phyloP scores from a whole-genome alignment of 2,329 filamentous ascomycete genomes.

The Penicillium sclerotigenum region DNA sequence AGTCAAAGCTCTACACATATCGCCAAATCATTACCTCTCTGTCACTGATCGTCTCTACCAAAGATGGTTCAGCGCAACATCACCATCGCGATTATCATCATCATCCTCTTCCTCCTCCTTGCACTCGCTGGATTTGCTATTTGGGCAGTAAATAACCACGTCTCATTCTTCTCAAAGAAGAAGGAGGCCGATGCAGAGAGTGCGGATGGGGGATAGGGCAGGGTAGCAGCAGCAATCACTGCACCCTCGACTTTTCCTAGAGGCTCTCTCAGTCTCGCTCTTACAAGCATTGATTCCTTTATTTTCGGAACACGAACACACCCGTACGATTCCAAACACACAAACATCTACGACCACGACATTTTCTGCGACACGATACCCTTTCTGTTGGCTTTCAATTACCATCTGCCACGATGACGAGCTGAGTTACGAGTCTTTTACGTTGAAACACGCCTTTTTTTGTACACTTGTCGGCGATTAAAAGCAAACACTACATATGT shows the following conservation, averaged over 20 bases:
- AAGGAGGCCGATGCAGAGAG: conserved; percentile 34
- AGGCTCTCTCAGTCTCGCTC: not conserved
- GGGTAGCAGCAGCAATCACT: not conserved
- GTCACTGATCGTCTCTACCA: conserved; percentile 1
- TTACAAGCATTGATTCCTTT: not conserved
- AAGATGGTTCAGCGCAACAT: conserved; percentile 47
- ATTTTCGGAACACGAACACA: not conserved
- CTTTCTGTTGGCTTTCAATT: not conserved
- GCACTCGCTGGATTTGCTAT: conserved; percentile 41
- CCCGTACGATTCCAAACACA: not conserved
- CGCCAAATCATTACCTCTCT: not conserved
- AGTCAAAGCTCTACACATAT: not conserved
- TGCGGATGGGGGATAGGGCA: conserved; percentile 17
- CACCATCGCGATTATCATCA: conserved; percentile 50
- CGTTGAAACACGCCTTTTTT: not conserved
- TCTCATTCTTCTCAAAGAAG: conserved; percentile 31
- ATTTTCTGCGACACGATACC: conserved; percentile 8
- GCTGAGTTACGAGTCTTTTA: not conserved
- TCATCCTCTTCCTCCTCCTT: conserved; percentile 48
- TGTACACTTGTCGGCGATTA: conserved; percentile 1
- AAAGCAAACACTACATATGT: not conserved
- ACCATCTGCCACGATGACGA: not conserved
- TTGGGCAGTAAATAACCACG: conserved; percentile 34
- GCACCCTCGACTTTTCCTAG: not conserved
- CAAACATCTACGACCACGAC: conserved; percentile 2